phyloP scores from a whole-genome alignment of 257 asterid species.

The Fraxinus excelsior region DNA sequence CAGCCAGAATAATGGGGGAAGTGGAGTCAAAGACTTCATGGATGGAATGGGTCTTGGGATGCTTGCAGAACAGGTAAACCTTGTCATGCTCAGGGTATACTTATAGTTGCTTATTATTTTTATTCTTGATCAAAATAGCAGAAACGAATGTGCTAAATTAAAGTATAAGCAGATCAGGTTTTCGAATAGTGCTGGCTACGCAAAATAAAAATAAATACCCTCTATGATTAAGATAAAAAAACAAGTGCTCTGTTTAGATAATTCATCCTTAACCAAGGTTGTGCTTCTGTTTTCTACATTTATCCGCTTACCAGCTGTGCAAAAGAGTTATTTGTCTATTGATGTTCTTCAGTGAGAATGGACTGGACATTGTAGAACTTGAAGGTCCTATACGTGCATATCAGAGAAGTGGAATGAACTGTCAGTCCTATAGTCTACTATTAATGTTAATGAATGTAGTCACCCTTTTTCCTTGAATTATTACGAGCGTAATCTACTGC shows the following conservation, averaged over 20 bases:
- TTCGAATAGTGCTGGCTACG: neutral
- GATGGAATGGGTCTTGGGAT: slow-evolving; percentile 98
- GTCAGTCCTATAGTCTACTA: neutral
- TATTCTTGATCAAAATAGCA: neutral
- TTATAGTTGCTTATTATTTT: neutral
- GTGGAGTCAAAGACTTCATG: slow-evolving; percentile 95
- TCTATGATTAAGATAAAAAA: neutral
- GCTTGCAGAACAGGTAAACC: slow-evolving; percentile 87
- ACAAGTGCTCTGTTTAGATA: neutral
- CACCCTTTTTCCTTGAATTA: neutral
- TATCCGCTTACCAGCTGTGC: neutral
- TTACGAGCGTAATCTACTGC: neutral
- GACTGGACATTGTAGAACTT: neutral
- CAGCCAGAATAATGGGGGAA: slow-evolving; percentile 54
- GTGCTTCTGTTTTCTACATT: neutral
- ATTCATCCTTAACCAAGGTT: neutral
- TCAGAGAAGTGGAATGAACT: neutral
- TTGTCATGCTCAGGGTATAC: neutral
- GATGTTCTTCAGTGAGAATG: neutral
- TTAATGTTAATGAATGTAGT: neutral
- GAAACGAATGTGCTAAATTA: neutral
- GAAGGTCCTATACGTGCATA: neutral
- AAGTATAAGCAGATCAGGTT: neutral
- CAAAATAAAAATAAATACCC: neutral
- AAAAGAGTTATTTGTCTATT: neutral